Evolutionary conservation across 371 early-diverging fungal species (phyloP).

Genomic region (Circinella minor): DNA sequence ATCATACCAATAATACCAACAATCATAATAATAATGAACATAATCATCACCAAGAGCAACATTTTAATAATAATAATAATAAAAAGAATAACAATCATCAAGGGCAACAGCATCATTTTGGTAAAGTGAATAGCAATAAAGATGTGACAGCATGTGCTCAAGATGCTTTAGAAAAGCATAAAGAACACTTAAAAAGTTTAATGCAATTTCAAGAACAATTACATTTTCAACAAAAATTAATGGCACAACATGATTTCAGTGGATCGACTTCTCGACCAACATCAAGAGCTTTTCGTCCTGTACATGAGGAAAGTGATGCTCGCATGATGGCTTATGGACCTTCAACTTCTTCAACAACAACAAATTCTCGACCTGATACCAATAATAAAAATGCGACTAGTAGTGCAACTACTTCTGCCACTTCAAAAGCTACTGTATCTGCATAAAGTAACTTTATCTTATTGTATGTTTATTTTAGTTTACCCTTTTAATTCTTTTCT

Average conservation of each 20-base stretch:
- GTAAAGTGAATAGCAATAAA: constrained; percentile 4
- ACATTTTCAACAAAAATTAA: constrained; percentile 33
- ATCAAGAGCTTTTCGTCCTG: constrained; percentile 13
- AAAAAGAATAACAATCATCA: background rate
- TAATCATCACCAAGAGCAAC: constrained; percentile 11
- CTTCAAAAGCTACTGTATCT: background rate
- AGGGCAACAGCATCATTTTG: constrained; percentile 7
- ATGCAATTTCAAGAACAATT: constrained; percentile 42
- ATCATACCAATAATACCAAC: background rate
- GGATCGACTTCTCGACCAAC: background rate
- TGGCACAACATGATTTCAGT: constrained; percentile 28
- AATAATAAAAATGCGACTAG: background rate
- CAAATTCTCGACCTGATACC: background rate
- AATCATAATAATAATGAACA: too few species aligned
- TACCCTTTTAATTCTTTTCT: too few species aligned
- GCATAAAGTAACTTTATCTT: background rate
- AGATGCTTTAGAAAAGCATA: constrained; percentile 38
- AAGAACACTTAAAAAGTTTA: constrained; percentile 41
- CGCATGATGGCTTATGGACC: background rate
- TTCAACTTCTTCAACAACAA: background rate
- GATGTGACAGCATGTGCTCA: constrained; percentile 22
- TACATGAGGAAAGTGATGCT: constrained; percentile 18
- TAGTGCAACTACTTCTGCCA: background rate
- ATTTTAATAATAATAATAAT: background rate
- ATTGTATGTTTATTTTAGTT: too few species aligned